Conservation (phyloP, 805 yeast genomes). For the Candida krabiensis region DNA sequence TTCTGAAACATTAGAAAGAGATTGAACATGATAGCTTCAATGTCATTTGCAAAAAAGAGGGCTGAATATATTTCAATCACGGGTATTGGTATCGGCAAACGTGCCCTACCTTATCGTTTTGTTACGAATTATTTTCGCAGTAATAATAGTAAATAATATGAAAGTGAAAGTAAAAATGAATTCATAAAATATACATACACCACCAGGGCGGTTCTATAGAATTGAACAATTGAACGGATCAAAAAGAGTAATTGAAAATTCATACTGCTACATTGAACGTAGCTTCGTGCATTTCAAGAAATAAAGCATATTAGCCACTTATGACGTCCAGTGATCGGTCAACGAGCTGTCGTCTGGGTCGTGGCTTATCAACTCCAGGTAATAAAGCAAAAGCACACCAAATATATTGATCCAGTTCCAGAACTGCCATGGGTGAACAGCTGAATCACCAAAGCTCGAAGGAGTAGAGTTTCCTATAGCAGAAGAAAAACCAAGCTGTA, state of each 20-base stretch:
- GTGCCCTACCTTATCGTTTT: too few species aligned
- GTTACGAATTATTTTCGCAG: background rate
- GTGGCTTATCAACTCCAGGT: conserved; percentile 61
- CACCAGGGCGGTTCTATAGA: conserved; percentile 8
- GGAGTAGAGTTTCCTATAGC: conserved; percentile 1
- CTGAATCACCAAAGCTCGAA: conserved; percentile 5
- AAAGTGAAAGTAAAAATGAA: conserved; percentile 2
- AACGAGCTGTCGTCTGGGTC: conserved; percentile 35
- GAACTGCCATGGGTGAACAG: conserved; percentile 80
- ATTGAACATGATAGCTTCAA: too few species aligned
- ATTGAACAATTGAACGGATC: conserved; percentile 1
- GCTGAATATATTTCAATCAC: too few species aligned
- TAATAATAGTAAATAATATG: conserved; percentile 2
- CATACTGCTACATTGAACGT: too few species aligned
- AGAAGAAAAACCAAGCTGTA: conserved; percentile 20
- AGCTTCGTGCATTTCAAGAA: too few species aligned
- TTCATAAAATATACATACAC: conserved; percentile 1
- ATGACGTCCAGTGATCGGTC: conserved; percentile 32
- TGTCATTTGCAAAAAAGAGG: too few species aligned
- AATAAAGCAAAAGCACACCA: conserved; percentile 74
- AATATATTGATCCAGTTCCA: conserved; percentile 97
- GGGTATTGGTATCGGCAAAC: too few species aligned
- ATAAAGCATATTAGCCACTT: background rate
- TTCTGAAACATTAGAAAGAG: conserved; percentile 16
- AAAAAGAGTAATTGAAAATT: background rate